Conservation (phyloP, 345 rosid species). For the Aurinia saxatilis region DNA sequence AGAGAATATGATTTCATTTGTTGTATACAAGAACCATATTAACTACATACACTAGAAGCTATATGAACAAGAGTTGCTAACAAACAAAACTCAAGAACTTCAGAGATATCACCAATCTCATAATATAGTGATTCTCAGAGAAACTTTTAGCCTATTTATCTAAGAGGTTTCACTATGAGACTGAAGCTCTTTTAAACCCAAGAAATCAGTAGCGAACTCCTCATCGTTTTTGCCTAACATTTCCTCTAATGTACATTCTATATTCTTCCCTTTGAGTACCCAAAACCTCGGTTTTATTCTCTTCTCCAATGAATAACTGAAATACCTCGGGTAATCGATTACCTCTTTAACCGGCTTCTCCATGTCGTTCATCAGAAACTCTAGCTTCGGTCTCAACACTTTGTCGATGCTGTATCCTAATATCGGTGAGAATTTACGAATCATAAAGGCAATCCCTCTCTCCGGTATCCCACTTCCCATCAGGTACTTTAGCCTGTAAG, state of each 20-base stretch:
- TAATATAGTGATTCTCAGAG: slow-evolving; percentile 5
- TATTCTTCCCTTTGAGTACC: slow-evolving; percentile 51
- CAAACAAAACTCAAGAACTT: slow-evolving; percentile 24
- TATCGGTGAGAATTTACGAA: slow-evolving; percentile 71
- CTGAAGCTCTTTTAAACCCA: slow-evolving; percentile 36
- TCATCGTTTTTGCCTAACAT: slow-evolving; percentile 78
- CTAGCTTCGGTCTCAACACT: slow-evolving; percentile 71
- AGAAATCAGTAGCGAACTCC: slow-evolving; percentile 65
- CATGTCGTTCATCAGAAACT: slow-evolving; percentile 61
- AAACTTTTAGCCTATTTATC: slow-evolving; percentile 10
- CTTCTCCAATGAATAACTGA: slow-evolving; percentile 83
- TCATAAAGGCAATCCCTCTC: slow-evolving; percentile 65
- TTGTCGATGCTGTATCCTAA: slow-evolving; percentile 75
- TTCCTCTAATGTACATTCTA: slow-evolving; percentile 62
- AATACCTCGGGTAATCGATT: slow-evolving; percentile 74
- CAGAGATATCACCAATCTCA: slow-evolving; percentile 13
- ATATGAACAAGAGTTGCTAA: slow-evolving; percentile 13
- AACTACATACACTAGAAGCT: slow-evolving; percentile 5
- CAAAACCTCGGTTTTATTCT: slow-evolving; percentile 79
- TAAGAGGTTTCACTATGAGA: slow-evolving; percentile 8
- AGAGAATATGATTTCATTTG: not conserved
- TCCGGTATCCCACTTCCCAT: slow-evolving; percentile 56
- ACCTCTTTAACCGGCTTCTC: slow-evolving; percentile 51
- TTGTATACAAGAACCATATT: slow-evolving; percentile 3
- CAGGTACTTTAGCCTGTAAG: slow-evolving; percentile 58